phyloP scores from a whole-genome alignment of 345 rosid species.

The Ricinus communis region DNA sequence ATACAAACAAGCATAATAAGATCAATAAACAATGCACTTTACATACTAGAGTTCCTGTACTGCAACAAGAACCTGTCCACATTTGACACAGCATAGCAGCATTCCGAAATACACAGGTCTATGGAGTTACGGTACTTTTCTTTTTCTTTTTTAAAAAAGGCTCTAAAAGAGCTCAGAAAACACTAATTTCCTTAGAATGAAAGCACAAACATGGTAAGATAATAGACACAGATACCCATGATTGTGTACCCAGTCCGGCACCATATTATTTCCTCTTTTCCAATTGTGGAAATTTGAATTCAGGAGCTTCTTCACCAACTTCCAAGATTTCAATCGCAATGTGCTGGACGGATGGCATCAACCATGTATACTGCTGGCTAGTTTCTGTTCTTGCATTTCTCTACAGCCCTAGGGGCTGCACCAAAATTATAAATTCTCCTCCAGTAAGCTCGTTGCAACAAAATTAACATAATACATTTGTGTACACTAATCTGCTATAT shows the following conservation, averaged over 20 bases:
- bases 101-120: constrained; percentile 27
- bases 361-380: constrained; percentile 29
- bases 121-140: constrained; percentile 20
- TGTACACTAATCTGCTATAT: constrained; percentile 1
- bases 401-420: constrained; percentile 68
- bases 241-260: constrained; percentile 32
- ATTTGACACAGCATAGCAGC: constrained; percentile 16
- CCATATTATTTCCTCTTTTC: neutral
- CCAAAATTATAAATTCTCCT: constrained; percentile 5
- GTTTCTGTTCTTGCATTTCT: constrained; percentile 53
- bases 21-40: constrained; percentile 38
- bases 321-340: constrained; percentile 5
- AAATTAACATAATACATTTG: neutral
- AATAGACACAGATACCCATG: constrained; percentile 27
- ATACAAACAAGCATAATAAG: constrained; percentile 14
- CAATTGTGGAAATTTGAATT: constrained; percentile 4
- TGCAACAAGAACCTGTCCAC: constrained; percentile 27
- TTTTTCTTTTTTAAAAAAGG: too few relatives aligned
- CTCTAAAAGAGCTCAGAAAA: constrained; percentile 24
- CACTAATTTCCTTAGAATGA: constrained; percentile 15
- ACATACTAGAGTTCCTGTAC: constrained; percentile 36
- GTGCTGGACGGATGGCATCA: constrained; percentile 31
- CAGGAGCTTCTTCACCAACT: constrained; percentile 4
- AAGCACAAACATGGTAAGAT: constrained; percentile 15
- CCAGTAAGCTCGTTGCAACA: neutral